Evolutionary conservation across 148 eudicot species (phyloP).

Genomic region (Polygonum aviculare): DNA sequence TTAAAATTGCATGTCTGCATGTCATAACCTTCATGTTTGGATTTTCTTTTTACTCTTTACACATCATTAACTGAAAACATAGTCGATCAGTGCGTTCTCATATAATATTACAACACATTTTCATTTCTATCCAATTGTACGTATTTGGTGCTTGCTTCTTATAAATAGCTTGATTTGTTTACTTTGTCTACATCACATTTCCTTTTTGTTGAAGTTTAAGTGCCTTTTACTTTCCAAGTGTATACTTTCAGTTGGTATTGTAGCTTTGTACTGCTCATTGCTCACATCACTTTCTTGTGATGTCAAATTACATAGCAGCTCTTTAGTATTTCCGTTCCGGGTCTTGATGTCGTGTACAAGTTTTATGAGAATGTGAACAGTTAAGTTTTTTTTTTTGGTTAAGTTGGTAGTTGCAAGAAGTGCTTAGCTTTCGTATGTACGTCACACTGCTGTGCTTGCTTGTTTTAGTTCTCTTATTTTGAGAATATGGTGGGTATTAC

Average conservation of each 20-base stretch:
- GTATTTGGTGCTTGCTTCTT: neutral
- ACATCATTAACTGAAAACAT: neutral
- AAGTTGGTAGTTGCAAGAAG: constrained; percentile 1
- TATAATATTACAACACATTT: neutral
- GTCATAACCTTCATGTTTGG: neutral
- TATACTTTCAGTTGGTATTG: neutral
- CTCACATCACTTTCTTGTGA: neutral
- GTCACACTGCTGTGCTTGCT: neutral
- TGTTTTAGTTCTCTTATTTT: neutral
- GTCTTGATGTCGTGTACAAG: neutral
- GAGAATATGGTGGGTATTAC: neutral
- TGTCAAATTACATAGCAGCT: neutral
- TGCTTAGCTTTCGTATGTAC: neutral
- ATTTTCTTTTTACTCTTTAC: neutral
- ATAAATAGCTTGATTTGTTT: neutral
- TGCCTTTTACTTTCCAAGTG: neutral
- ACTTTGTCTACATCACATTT: neutral
- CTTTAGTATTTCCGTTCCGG: no score
- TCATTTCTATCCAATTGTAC: neutral
- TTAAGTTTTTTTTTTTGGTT: no score
- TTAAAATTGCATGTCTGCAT: neutral
- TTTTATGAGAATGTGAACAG: neutral
- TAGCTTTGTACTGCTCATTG: neutral
- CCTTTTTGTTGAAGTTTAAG: neutral
- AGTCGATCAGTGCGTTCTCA: neutral